Evolutionary conservation across 257 asterid species (phyloP), one percentile per base, ranked within the genome.

Genomic region (Echium plantagineum): DNA sequence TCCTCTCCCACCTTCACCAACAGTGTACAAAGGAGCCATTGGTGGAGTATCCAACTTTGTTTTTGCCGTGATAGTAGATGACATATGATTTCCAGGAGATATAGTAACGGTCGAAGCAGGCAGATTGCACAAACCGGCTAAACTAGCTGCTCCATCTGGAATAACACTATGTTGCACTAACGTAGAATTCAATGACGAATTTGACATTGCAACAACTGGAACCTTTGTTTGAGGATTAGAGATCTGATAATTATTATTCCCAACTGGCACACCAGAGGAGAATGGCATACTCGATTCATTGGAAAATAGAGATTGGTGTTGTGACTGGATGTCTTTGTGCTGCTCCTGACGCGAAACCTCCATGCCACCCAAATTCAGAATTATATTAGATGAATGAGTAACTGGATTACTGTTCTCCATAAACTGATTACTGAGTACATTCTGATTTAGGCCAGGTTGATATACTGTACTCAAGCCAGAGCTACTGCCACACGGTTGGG

Each of bases 251-350:
- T 69, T 80, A 32, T 68, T 84, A 65, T 72, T 80, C 52, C 76
- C 80, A 15, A 66, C 48, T 59, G 69, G 87, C 66, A 84, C 64
- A n/a, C 94, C 80, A 15, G 94, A 70, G 49, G 89, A 65, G 75
- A 84, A 86, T 3, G 83, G 79, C 48, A 84, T 53, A 16, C 79
- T 81, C 21, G 82, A 59, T 75, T 85, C 94, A 79, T 89, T 86
- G 24, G 95, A 90, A 64, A 83, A 86, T 32, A 86, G 76, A 49
- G 95, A 85, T 81, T 80, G 90, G 55, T 69, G 57, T 15, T 73
- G 87, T 1, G 72, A 67, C 64, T 70, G 85, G 18, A 76, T 31
- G 30, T 61, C 77, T 46, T 62, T 64, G 57, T 26, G 66, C 55
- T 75, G 59, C 63, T 31, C 76, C 62, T 63, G 74, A 42, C 72